phyloP scores from a whole-genome alignment of 2,329 filamentous ascomycete genomes.

The Fusarium luffae region DNA sequence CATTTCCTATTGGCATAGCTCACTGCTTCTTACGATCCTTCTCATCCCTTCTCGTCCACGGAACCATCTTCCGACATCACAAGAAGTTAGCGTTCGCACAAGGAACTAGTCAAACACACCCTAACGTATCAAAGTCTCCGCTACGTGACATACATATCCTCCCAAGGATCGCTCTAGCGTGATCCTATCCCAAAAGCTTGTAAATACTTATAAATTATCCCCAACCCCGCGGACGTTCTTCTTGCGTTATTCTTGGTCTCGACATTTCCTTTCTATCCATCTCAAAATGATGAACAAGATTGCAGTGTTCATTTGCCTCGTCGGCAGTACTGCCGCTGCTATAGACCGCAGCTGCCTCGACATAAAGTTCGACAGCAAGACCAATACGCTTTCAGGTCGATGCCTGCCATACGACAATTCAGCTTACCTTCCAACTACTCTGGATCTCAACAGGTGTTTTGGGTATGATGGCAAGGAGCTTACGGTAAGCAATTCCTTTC shows the following conservation, averaged over 20 bases:
- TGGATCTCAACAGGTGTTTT: constrained; percentile 15
- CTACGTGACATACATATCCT: background rate
- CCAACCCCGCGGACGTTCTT: too few species aligned
- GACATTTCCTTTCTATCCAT: rapidly evolving
- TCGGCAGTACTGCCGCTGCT: background rate
- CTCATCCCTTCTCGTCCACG: background rate
- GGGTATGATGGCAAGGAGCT: constrained; percentile 3
- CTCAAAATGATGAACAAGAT: background rate
- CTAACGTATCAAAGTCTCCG: background rate
- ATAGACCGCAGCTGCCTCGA: constrained; percentile 2
- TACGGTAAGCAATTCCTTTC: background rate
- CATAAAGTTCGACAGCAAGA: background rate
- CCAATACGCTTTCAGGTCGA: background rate
- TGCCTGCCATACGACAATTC: constrained; percentile 13
- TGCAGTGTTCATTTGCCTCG: rapidly evolving
- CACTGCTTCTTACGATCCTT: background rate
- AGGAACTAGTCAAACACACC: background rate
- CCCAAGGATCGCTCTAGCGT: background rate
- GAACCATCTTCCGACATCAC: background rate
- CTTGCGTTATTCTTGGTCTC: too few species aligned
- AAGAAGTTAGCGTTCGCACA: background rate
- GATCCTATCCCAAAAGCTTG: too few species aligned
- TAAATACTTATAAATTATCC: too few species aligned
- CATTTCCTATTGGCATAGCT: too few species aligned
- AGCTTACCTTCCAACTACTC: background rate